Evolutionary conservation across 2,329 filamentous ascomycete species (phyloP).

Genomic region (Neoascochyta sp.): DNA sequence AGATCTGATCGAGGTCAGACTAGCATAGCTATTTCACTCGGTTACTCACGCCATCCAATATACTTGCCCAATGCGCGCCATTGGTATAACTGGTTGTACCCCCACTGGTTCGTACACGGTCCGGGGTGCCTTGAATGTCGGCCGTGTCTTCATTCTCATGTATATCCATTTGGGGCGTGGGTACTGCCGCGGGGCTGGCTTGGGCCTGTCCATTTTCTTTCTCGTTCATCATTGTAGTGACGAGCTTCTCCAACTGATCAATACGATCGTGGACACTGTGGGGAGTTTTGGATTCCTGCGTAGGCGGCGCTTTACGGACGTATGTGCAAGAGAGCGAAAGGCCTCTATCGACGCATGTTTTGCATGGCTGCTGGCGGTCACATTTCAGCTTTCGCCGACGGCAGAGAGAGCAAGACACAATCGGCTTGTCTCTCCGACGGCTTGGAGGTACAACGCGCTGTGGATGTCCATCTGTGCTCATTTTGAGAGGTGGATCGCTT

Average conservation of each 20-base stretch:
- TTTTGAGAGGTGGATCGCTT: conserved; percentile 2
- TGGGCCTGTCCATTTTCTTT: conserved; percentile 11
- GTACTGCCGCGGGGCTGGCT: conserved; percentile 2
- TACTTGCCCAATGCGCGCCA: conserved; percentile 37
- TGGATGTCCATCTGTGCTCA: conserved; percentile 14
- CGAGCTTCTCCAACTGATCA: conserved; percentile 36
- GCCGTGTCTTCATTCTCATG: conserved; percentile 9
- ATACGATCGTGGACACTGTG: conserved; percentile 37
- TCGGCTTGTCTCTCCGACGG: conserved; percentile 27
- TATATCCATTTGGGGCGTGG: conserved; percentile 6
- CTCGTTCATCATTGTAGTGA: conserved; percentile 33
- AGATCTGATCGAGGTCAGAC: conserved; percentile 19
- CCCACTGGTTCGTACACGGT: conserved; percentile 26
- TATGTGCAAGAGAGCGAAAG: conserved; percentile 35
- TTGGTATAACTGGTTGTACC: conserved; percentile 32
- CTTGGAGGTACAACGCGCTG: conserved; percentile 22
- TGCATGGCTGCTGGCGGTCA: conserved; percentile 37
- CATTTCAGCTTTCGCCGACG: conserved; percentile 30
- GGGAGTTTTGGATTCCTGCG: conserved; percentile 22
- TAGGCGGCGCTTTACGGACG: conserved; percentile 15
- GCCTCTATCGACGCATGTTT: conserved; percentile 36
- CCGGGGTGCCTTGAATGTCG: conserved; percentile 23
- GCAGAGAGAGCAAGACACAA: conserved; percentile 21
- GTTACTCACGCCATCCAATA: conserved; percentile 32
- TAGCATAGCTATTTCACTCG: neutral